Evolutionary conservation across 495 filamentous ascomycete species (phyloP), one percentile per base, ranked within the genome.

Genomic region (Thozetella sp.): DNA sequence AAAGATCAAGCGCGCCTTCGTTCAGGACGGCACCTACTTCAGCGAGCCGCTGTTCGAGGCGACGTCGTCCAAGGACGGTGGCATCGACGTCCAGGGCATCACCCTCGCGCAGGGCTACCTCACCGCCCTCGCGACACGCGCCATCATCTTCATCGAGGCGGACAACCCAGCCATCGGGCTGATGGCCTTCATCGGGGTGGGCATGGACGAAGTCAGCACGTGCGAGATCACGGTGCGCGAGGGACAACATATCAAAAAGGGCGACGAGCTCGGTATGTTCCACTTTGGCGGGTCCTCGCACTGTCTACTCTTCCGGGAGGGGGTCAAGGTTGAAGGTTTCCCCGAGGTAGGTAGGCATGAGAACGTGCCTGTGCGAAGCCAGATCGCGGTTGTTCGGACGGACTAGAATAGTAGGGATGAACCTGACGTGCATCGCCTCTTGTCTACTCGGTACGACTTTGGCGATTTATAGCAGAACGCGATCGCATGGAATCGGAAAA

Each of bases 121-220:
- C 26, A 81, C 86, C 0, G 72, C 78, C 12, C 69, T 87, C 13
- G 75, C 78, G 3, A 86, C 88, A 3, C 80, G 89, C 13, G 87
- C 83, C 0, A 57, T 92, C 11, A 83, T 92, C 51, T 88, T 89
- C 64, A 83, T 92, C 59, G 76, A 90, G 64, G 87, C 89, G 0
- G 86, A 90, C 56, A 87, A 88, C 56, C 77, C 80, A 13, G 75
- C 68, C 13, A 86, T 91, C 57, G 88, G 89, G 0, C 62, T 92
- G 45, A 84, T 92, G 83, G 80, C 75, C 0, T 84, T 90, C 46
- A 72, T 92, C 20, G 81, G 78, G 3, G 77, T 91, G 1, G 89
- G 87, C 12, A 92, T 91, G 89, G 83, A 83, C 20, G 89, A 92
- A 64, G 86, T 90, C 6, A 85, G 80, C 46, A 86, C 86, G 2